Evolutionary conservation across 495 filamentous ascomycete genomes (phyloP), one percentile per base, ranked within the genome.

Genomic region (Penicillium tannophilum): DNA sequence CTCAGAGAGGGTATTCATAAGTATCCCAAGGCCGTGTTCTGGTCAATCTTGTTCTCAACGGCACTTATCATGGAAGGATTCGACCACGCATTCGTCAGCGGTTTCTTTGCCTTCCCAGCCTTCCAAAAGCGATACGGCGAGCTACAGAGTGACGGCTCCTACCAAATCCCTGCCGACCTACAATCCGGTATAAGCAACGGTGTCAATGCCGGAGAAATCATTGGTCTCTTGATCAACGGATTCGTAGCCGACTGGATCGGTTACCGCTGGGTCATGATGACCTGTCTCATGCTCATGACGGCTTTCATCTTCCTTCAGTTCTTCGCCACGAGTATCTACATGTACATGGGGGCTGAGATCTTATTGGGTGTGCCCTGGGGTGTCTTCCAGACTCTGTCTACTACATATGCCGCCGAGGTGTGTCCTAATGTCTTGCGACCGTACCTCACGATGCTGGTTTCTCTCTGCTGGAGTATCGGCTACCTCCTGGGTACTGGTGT

Each of bases 331-430:
- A 87, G 79, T 60, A 81, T 90, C n/a, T 73, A 83, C 30, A 79
- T 82, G 31, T 79, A 90, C 19, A 79, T 88, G 36, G 81, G 84
- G 11, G 87, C 82, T 4, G 86, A 90, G 67, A 86, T 90, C 53
- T 74, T 90, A 1, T 85, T 84, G 52, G 88, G 88, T 58, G 86
- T 92, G 58, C 86, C 87, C 35, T 91, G 88, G 86, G 90, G 90
- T 61, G 83, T 92, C 35, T 91, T 90, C 75, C 88, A 90, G 69
- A 90, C 88, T 0, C 72, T 88, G 3, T 88, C 87, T 31, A 85
- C 88, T 64, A 90, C 88, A 4, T 93, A 92, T 59, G 90, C 89
- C 20, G 89, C 88, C 36, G 90, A 93, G 63, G 88, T 91, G 19
- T 88, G 83, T 61, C 90, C 90, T 3, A 82, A 90, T 5, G 79